A percentile compares a stretch with the other conserved stretches of the same genome.
phyloP scores from a whole-genome alignment of 2,329 filamentous ascomycete species.

The Botrytis byssoidea region DNA sequence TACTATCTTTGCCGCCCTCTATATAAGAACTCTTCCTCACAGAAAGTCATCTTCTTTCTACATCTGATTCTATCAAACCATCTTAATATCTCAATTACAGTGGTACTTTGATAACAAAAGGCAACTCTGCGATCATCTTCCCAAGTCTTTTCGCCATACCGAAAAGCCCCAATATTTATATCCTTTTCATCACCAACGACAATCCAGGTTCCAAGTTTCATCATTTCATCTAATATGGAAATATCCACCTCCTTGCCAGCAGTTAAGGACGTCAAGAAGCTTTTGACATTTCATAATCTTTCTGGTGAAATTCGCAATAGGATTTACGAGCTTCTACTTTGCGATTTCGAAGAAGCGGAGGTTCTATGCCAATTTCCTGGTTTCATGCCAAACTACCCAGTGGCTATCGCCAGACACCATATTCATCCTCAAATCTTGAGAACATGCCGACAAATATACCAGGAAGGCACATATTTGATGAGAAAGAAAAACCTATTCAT shows the following conservation, averaged over 20 bases:
- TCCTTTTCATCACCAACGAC: background rate
- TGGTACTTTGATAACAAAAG: background rate
- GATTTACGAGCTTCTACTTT: background rate
- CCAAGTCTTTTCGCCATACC: background rate
- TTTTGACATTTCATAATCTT: background rate
- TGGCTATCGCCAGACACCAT: background rate
- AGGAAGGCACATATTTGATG: conserved; percentile 1
- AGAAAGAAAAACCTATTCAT: background rate
- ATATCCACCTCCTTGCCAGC: background rate
- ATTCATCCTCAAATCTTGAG: background rate
- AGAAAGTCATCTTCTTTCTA: background rate
- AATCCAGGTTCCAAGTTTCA: background rate
- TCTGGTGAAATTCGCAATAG: background rate
- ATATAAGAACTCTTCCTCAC: background rate
- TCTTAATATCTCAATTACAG: background rate
- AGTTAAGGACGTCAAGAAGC: no score
- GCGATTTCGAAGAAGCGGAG: background rate
- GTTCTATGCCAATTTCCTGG: background rate
- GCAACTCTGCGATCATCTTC: no score
- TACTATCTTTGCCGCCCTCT: background rate
- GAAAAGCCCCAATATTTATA: background rate
- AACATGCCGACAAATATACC: conserved; percentile 1
- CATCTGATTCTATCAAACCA: fast-evolving
- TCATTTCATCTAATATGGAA: background rate
- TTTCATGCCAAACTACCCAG: no score